phyloP scores from a whole-genome alignment of 1,284 basidiomycete species.

The Cutaneotrichosporon sp. region DNA sequence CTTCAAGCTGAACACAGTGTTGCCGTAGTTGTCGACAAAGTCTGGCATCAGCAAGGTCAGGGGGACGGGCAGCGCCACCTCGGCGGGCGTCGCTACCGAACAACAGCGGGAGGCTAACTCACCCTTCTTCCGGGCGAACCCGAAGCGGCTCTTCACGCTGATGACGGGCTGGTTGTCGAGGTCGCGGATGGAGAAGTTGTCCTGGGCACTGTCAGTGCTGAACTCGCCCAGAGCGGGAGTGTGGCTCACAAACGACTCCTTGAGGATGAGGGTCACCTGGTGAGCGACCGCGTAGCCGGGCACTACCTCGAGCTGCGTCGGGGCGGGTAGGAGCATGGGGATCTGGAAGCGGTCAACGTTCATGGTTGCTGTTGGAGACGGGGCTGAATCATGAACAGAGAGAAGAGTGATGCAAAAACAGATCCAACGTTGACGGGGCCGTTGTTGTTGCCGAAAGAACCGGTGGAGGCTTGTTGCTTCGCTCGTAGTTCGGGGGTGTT shows the following conservation, averaged over 20 bases:
- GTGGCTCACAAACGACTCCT: slow-evolving; percentile 18
- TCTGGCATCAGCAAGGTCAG: neutral
- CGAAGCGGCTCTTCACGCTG: slow-evolving; percentile 4
- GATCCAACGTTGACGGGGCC: too few species aligned
- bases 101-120: too few species aligned
- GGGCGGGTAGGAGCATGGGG: slow-evolving; percentile 5
- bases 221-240: neutral
- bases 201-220: neutral
- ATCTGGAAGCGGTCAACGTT: neutral
- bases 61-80: too few species aligned
- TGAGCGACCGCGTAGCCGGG: slow-evolving; percentile 3
- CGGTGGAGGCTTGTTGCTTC: too few species aligned
- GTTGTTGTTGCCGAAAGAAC: too few species aligned
- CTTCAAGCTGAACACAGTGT: slow-evolving; percentile 6
- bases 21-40: slow-evolving; percentile 5
- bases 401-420: neutral
- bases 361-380: neutral
- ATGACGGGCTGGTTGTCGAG: slow-evolving; percentile 4
- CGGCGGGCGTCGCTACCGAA: neutral
- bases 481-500: too few species aligned
- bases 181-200: slow-evolving; percentile 3
- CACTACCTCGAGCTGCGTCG: slow-evolving; percentile 7
- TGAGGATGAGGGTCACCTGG: slow-evolving; percentile 4
- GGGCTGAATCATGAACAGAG: neutral
- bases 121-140: neutral